Conservation (phyloP, 140 eudicot species). For the Flaveria floridana region DNA sequence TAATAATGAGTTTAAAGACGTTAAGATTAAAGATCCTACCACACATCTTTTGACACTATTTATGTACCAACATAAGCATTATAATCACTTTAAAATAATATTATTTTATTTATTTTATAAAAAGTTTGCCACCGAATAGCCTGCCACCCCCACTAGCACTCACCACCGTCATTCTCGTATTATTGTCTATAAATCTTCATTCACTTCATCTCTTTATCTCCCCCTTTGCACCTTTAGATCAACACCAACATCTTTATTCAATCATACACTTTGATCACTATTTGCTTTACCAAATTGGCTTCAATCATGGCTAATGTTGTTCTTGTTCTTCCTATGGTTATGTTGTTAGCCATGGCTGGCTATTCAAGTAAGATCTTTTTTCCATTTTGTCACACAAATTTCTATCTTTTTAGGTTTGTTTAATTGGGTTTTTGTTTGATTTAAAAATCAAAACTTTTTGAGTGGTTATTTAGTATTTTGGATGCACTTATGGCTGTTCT, state of each 20-base stretch:
- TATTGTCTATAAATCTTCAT: conserved; percentile 29
- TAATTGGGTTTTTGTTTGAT: conserved; percentile 5
- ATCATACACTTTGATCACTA: conserved; percentile 30
- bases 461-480: background rate
- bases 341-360: conserved; percentile 56
- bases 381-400: background rate
- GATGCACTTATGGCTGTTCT: conserved; percentile 3
- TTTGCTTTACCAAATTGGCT: conserved; percentile 32
- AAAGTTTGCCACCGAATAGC: conserved; percentile 33
- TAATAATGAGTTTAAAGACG: conserved; percentile 36
- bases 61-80: background rate
- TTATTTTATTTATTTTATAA: conserved; percentile 11
- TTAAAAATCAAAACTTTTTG: background rate
- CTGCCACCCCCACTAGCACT: conserved; percentile 35
- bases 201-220: conserved; percentile 30
- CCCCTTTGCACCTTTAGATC: conserved; percentile 23
- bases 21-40: conserved; percentile 28
- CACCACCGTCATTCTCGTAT: conserved; percentile 46
- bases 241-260: conserved; percentile 18
- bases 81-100: conserved; percentile 15
- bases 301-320: conserved; percentile 48
- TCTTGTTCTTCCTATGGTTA: conserved; percentile 37
- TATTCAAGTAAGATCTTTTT: conserved; percentile 56
- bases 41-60: conserved; percentile 21
- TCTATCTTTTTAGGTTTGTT: background rate